Evolutionary conservation across 2,329 filamentous ascomycete species (phyloP).

Genomic region (Calonectria multiphialidica): DNA sequence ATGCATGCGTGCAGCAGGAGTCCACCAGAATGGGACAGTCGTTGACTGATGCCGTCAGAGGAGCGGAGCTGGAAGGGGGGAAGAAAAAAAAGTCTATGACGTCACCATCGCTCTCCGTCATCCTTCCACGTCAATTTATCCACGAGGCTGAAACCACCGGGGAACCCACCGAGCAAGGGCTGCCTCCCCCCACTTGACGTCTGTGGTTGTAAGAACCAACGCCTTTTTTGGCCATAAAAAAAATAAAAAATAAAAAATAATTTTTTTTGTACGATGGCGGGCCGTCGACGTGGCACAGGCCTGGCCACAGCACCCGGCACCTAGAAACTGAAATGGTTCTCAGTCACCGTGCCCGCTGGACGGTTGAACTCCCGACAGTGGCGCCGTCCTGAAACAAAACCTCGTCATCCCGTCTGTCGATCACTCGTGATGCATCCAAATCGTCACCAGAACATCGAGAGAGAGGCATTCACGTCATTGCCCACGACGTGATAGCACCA

Average conservation of each 20-base stretch:
- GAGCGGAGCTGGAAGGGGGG: conserved; percentile 18
- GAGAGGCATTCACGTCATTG: conserved; percentile 42
- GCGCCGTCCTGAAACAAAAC: conserved; percentile 26
- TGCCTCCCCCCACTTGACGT: background rate
- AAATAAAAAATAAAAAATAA: background rate
- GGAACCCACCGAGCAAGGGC: conserved; percentile 14
- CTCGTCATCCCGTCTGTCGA: conserved; percentile 30
- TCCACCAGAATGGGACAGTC: conserved; percentile 12
- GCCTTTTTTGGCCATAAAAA: background rate
- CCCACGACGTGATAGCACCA: background rate
- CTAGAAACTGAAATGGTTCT: conserved; percentile 24
- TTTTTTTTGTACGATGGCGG: conserved; percentile 1
- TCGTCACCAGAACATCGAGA: conserved; percentile 8
- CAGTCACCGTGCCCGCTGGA: background rate
- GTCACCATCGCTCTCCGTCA: conserved; percentile 35
- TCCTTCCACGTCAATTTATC: conserved; percentile 40
- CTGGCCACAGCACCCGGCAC: conserved; percentile 1
- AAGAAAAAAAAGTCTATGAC: conserved; percentile 27
- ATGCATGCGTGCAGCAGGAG: conserved; percentile 17
- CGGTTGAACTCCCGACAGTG: conserved; percentile 22
- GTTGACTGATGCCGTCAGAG: conserved; percentile 23
- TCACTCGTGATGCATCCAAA: conserved; percentile 13
- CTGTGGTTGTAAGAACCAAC: background rate
- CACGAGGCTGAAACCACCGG: conserved; percentile 42
- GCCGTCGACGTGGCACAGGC: conserved; percentile 40